phyloP scores from a whole-genome alignment of 306 rosid species.

The Oemleria cerasiformis region DNA sequence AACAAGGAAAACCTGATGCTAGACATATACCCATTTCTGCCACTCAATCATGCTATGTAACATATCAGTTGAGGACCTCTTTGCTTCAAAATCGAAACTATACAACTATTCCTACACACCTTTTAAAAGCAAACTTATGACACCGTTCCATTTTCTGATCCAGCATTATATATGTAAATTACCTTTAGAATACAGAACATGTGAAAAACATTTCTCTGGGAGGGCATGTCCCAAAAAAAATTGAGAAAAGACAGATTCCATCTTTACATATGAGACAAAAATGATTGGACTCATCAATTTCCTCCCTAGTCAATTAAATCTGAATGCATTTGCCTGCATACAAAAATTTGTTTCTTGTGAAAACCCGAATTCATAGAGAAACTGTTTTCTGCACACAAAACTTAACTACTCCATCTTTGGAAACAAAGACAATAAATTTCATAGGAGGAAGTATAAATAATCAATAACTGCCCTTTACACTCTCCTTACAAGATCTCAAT shows the following conservation, averaged over 20 bases:
- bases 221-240: neutral
- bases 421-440: neutral
- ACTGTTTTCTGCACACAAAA: no score
- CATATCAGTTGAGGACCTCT: neutral
- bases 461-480: neutral
- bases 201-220: neutral
- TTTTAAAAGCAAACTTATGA: neutral
- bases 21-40: neutral
- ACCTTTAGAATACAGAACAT: neutral
- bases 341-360: neutral
- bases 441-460: neutral
- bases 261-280: neutral
- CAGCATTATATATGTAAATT: neutral
- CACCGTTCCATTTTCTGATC: neutral
- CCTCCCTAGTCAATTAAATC: neutral
- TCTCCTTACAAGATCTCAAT: no score
- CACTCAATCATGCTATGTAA: neutral
- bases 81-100: neutral
- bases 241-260: neutral
- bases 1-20: neutral
- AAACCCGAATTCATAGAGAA: no score
- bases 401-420: neutral
- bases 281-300: neutral
- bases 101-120: neutral
- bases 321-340: neutral